Evolutionary conservation across 176 grass and related monocot genomes (phyloP).

Genomic region (Poa pratensis): DNA sequence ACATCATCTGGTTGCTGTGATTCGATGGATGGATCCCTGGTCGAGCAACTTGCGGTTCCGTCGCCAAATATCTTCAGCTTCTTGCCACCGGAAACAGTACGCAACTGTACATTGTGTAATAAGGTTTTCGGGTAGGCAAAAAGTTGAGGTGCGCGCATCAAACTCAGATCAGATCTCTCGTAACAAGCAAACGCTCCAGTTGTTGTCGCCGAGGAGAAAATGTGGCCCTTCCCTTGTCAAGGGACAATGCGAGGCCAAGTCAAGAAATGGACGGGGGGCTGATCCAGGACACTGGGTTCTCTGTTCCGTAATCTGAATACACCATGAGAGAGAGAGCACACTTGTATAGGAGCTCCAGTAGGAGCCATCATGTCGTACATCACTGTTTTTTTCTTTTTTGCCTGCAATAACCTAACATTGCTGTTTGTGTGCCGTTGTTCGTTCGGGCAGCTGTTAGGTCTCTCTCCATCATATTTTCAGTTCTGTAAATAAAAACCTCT

Average conservation of each 20-base stretch:
- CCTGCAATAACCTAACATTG: no score
- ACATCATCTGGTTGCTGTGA: no score
- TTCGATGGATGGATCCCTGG: no score
- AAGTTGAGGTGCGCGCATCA: slow-evolving; percentile 3
- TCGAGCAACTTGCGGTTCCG: no score
- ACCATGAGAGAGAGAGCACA: neutral
- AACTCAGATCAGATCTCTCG: neutral
- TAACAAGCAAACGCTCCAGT: neutral
- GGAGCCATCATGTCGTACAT: neutral
- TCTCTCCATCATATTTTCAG: no score
- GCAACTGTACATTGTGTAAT: neutral
- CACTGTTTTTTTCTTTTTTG: no score
- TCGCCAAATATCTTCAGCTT: no score
- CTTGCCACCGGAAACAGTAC: neutral
- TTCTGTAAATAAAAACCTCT: no score
- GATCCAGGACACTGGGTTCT: neutral
- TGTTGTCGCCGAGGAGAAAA: slow-evolving; percentile 37
- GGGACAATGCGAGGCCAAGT: neutral
- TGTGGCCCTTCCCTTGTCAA: neutral
- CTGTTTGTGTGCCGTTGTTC: neutral
- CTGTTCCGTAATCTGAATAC: neutral
- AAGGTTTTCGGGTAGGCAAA: neutral
- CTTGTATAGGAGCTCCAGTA: neutral
- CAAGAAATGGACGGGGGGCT: slow-evolving; percentile 22
- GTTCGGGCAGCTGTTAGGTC: no score